Evolutionary conservation across 140 eudicot species (phyloP).

Genomic region (Stevia rebaudiana): DNA sequence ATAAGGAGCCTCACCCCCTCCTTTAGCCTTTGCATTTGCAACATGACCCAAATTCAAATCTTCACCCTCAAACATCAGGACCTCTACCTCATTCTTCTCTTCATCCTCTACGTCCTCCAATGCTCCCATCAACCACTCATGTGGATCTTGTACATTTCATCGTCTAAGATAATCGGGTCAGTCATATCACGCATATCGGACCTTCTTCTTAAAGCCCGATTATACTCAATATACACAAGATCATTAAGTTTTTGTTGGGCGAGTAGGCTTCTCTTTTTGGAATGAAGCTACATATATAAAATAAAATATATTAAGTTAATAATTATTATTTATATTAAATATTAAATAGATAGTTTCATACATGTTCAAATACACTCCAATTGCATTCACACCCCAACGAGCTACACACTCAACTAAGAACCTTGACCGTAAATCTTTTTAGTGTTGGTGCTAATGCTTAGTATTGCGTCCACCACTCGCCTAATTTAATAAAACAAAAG

Average conservation of each 20-base stretch:
- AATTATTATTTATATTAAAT: not conserved
- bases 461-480: not conserved
- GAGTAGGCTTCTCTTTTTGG: not conserved
- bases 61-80: not conserved
- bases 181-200: not conserved
- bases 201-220: not conserved
- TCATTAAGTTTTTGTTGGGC: not conserved
- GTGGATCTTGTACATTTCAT: not conserved
- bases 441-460: not conserved
- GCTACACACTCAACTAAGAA: not conserved
- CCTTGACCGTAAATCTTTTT: not conserved
- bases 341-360: not conserved
- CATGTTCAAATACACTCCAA: slow-evolving; percentile 1
- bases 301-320: not conserved
- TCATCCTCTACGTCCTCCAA: not conserved
- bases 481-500: not conserved
- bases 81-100: not conserved
- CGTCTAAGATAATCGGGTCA: slow-evolving; percentile 1
- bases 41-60: not conserved
- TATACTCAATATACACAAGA: not conserved
- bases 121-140: not conserved
- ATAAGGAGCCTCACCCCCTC: not conserved
- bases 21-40: not conserved
- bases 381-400: not conserved
- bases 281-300: not conserved